Evolutionary conservation across 352 stramenopile genomes (phyloP).

Genomic region (Achlya hypogyna): DNA sequence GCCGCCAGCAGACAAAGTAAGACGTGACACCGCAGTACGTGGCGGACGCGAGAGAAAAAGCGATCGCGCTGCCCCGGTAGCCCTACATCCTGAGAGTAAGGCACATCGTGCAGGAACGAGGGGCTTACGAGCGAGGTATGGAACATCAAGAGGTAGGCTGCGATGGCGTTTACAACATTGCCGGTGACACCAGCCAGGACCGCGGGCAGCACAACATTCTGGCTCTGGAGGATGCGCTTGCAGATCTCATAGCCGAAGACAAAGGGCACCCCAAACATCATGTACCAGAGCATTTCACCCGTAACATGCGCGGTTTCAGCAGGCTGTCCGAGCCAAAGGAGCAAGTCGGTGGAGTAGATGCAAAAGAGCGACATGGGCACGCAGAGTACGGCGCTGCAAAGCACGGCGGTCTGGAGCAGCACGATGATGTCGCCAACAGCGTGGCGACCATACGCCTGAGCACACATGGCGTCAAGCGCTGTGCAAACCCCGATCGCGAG

Average conservation of each 20-base stretch:
- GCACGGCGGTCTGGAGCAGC: constrained; percentile 74
- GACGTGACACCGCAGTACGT: constrained; percentile 49
- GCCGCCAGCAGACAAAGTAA: constrained; percentile 66
- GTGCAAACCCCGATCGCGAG: constrained; percentile 74
- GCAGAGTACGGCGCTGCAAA: constrained; percentile 58
- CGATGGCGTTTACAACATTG: constrained; percentile 62
- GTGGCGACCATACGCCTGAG: constrained; percentile 67
- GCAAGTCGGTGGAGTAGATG: constrained; percentile 62
- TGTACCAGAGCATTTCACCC: constrained; percentile 50
- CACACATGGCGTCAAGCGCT: constrained; percentile 85
- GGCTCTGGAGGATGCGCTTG: constrained; percentile 71
- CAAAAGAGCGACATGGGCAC: constrained; percentile 45
- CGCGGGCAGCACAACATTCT: constrained; percentile 77
- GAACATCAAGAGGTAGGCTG: constrained; percentile 86
- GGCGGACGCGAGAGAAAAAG: not conserved
- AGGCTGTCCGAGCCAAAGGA: constrained; percentile 61
- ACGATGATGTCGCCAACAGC: constrained; percentile 74
- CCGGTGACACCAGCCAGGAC: constrained; percentile 58
- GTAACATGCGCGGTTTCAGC: constrained; percentile 51
- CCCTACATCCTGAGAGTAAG: too few species aligned
- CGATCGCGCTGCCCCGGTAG: constrained; percentile 59
- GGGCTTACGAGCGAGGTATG: constrained; percentile 37
- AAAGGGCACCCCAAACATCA: constrained; percentile 73
- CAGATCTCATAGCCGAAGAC: constrained; percentile 66
- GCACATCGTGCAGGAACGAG: not conserved